Conservation (phyloP, 139 green algal genomes). For the Micromonas commoda region DNA sequence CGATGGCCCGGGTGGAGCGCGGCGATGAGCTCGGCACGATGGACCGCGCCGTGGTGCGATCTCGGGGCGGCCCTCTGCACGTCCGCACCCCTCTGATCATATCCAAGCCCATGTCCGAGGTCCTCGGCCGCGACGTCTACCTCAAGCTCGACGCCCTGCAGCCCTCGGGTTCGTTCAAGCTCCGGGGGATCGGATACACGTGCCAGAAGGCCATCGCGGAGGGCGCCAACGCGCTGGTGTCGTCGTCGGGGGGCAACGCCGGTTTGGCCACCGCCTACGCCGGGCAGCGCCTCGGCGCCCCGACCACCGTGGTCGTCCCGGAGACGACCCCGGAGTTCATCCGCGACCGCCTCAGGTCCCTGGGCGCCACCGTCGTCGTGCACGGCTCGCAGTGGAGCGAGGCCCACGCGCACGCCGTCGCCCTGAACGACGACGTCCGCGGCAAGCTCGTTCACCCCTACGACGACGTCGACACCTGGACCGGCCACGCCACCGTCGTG, state of each 20-base stretch:
- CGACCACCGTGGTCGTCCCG: constrained; percentile 18
- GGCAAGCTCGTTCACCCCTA: constrained; percentile 36
- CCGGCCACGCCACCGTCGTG: constrained; percentile 29
- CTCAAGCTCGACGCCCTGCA: constrained; percentile 29
- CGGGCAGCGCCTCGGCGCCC: constrained; percentile 24
- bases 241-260: constrained; percentile 36
- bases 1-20: neutral
- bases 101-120: constrained; percentile 18
- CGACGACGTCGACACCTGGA: constrained; percentile 33
- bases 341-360: neutral
- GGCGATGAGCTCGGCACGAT: neutral
- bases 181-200: constrained; percentile 26
- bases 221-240: constrained; percentile 28
- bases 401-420: constrained; percentile 31
- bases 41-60: neutral
- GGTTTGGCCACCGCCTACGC: constrained; percentile 36
- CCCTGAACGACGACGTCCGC: neutral
- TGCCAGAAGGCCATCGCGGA: constrained; percentile 7
- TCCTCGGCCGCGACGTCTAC: constrained; percentile 6
- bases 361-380: constrained; percentile 35
- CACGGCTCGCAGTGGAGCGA: constrained; percentile 30
- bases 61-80: constrained; percentile 6
- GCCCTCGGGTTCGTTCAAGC: constrained; percentile 31
- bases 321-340: constrained; percentile 33
- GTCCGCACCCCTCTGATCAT: constrained; percentile 27